Conservation (phyloP, 768 basidiomycete genomes). For the Hypsizygus marmoreus region DNA sequence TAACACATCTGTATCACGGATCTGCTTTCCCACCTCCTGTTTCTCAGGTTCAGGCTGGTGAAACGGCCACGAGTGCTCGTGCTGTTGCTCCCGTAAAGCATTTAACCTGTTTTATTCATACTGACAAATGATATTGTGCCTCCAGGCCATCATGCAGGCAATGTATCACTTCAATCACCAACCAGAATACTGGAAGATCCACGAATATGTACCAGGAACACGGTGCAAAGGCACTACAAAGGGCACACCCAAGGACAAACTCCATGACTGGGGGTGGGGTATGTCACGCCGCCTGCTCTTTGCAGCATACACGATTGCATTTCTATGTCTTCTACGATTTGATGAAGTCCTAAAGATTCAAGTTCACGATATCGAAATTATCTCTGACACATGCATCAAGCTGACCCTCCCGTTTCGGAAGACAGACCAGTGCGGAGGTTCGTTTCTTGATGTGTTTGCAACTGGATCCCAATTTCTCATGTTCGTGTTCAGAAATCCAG, state of each 20-base stretch:
- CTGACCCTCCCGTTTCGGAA: conserved; percentile 29
- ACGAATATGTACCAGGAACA: conserved; percentile 14
- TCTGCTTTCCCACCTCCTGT: no score
- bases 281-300: conserved; percentile 25
- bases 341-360: conserved; percentile 39
- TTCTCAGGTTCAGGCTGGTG: conserved; percentile 28
- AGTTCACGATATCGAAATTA: conserved; percentile 21
- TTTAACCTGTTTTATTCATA: neutral
- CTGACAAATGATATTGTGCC: neutral
- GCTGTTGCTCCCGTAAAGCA: conserved; percentile 21
- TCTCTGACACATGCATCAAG: conserved; percentile 11
- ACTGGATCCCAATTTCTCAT: neutral
- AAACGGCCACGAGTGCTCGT: conserved; percentile 25
- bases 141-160: conserved; percentile 23
- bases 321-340: conserved; percentile 32
- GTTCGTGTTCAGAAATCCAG: conserved; percentile 23
- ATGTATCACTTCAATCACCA: conserved; percentile 28
- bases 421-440: conserved; percentile 30
- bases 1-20: no score
- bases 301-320: conserved; percentile 33
- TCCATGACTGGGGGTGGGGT: conserved; percentile 31
- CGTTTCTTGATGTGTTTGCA: no score
- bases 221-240: conserved; percentile 8
- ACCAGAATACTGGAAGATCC: conserved; percentile 18
- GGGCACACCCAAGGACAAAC: no score